These are phyloP conservation scores for Pontederia crassipes DNA, from an alignment of 176 grass and related monocot species.

Conservation along the genomic window DNA sequence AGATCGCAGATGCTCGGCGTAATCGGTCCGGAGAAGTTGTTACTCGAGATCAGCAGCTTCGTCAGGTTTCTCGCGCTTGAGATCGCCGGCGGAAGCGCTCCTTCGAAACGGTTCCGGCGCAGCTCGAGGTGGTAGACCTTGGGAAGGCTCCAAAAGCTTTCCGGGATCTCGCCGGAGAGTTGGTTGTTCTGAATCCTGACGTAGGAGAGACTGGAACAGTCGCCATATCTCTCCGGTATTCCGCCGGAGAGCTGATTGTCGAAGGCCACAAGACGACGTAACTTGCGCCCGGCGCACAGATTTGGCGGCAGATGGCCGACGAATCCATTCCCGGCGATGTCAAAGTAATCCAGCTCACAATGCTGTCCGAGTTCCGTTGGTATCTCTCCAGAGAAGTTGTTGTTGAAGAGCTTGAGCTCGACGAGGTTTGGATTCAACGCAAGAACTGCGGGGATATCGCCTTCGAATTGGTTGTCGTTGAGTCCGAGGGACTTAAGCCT, in stretches of 20 bases:
- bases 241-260: conserved; percentile 16
- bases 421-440: conserved; percentile 13
- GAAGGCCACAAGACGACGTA: conserved; percentile 32
- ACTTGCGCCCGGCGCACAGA: neutral
- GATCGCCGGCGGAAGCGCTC: conserved; percentile 33
- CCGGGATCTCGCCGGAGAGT: conserved; percentile 30
- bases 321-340: conserved; percentile 27
- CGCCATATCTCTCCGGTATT: conserved; percentile 13
- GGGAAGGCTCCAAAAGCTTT: conserved; percentile 26
- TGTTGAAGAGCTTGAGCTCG: conserved; percentile 34
- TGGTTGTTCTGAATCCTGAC: conserved; percentile 28
- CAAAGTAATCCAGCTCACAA: conserved; percentile 14
- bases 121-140: conserved; percentile 25
- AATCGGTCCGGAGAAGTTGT: conserved; percentile 35
- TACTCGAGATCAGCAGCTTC: conserved; percentile 21
- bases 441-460: conserved; percentile 20
- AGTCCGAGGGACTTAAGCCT: conserved; percentile 11
- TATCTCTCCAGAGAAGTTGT: conserved; percentile 26
- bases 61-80: conserved; percentile 30
- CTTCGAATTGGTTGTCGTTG: conserved; percentile 25
- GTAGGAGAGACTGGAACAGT: conserved; percentile 21
- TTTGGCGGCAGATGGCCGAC: conserved; percentile 25
- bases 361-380: conserved; percentile 20
- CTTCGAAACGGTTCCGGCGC: conserved; percentile 20
- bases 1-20: conserved; percentile 32